phyloP scores from a whole-genome alignment of 2,329 filamentous ascomycete genomes.

The Penicillium sp. region DNA sequence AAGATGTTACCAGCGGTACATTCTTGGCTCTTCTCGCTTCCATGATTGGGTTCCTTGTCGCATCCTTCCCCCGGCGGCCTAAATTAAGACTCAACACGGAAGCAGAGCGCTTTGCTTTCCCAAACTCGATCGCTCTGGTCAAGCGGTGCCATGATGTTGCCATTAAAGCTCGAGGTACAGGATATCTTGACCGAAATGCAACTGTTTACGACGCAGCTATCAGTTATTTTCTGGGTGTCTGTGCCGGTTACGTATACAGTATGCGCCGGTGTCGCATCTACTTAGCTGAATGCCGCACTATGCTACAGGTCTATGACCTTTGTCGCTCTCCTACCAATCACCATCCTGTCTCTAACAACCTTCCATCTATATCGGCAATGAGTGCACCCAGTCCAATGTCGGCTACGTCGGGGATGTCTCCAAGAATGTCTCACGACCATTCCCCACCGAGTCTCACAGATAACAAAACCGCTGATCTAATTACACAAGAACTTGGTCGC shows the following conservation, averaged over 20 bases:
- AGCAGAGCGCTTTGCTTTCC: constrained; percentile 38
- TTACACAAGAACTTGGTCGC: constrained; percentile 52
- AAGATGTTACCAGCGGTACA: constrained; percentile 42
- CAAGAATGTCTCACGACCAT: constrained; percentile 23
- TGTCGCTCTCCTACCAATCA: constrained; percentile 27
- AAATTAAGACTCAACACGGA: constrained; percentile 42
- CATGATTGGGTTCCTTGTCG: constrained; percentile 47
- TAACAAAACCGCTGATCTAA: constrained; percentile 30
- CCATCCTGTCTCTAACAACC: neutral
- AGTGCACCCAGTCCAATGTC: constrained; percentile 25
- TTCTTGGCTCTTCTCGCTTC: constrained; percentile 47
- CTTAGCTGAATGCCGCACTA: constrained; percentile 45
- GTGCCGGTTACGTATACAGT: constrained; percentile 42
- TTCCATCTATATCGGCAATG: constrained; percentile 7
- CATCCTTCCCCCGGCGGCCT: constrained; percentile 47
- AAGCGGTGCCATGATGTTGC: constrained; percentile 46
- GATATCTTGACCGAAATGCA: constrained; percentile 44
- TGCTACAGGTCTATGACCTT: constrained; percentile 42
- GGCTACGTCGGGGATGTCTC: constrained; percentile 21
- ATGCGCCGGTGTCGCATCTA: constrained; percentile 42
- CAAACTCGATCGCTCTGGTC: constrained; percentile 45
- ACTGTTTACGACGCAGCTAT: constrained; percentile 47
- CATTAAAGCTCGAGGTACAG: constrained; percentile 44
- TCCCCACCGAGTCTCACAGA: constrained; percentile 13
- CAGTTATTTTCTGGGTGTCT: constrained; percentile 46